These are phyloP conservation scores for Tetracentron sinense DNA, from an alignment of 164 flowering plant species.

Conservation along the genomic window DNA sequence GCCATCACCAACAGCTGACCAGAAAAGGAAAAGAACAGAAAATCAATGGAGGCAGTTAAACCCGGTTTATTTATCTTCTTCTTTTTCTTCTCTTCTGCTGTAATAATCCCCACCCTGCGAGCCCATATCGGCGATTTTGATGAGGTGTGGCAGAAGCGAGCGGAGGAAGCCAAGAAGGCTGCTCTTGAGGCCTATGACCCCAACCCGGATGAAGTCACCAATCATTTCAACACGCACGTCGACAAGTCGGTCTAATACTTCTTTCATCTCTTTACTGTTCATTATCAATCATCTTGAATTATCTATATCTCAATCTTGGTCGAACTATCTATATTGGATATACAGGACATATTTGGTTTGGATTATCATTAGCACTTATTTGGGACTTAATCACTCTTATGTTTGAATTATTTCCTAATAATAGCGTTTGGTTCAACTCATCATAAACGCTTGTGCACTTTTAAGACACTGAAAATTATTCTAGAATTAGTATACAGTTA, in stretches of 20 bases:
- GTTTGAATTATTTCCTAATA: too few species aligned
- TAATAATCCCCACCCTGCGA: constrained; percentile 8
- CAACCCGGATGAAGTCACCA: constrained; percentile 42
- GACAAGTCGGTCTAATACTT: constrained; percentile 23
- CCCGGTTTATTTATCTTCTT: constrained; percentile 11
- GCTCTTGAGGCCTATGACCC: constrained; percentile 36
- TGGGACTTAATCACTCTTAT: too few species aligned
- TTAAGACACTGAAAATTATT: too few species aligned
- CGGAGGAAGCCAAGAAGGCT: constrained; percentile 27
- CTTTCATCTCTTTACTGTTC: background rate
- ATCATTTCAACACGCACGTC: constrained; percentile 36
- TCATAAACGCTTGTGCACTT: too few species aligned
- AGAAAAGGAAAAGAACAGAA: background rate
- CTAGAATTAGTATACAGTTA: too few species aligned
- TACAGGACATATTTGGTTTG: too few species aligned
- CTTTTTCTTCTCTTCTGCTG: constrained; percentile 20
- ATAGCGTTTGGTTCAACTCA: too few species aligned
- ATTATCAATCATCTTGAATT: background rate
- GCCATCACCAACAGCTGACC: background rate
- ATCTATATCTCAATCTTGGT: too few species aligned
- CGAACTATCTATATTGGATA: too few species aligned
- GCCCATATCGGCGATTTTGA: constrained; percentile 39
- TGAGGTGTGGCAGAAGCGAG: constrained; percentile 45
- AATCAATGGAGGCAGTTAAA: constrained; percentile 5
- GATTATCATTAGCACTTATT: too few species aligned